phyloP scores from a whole-genome alignment of 1,284 basidiomycete genomes.

The Tranzscheliella williamsii region DNA sequence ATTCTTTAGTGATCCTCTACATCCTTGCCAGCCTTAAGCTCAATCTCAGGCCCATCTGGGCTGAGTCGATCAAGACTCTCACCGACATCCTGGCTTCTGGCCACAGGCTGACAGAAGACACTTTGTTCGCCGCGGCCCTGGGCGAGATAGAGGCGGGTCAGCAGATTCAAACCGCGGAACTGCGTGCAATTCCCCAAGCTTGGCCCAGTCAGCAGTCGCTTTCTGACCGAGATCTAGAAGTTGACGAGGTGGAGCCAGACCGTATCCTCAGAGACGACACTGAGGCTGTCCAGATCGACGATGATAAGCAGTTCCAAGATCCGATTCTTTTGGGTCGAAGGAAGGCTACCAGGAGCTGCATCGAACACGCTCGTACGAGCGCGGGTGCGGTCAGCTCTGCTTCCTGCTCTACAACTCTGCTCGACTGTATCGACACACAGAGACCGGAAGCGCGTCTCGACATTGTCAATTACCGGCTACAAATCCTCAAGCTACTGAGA shows the following conservation, averaged over 20 bases:
- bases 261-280: conserved; percentile 23
- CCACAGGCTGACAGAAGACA: conserved; percentile 6
- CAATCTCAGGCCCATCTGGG: conserved; percentile 58
- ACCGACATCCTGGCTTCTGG: conserved; percentile 39
- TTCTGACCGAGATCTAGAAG: not conserved
- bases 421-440: conserved; percentile 25
- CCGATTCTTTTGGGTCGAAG: conserved; percentile 29
- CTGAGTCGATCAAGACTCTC: conserved; percentile 46
- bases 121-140: conserved; percentile 15
- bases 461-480: conserved; percentile 49
- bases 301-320: conserved; percentile 51
- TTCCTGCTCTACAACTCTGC: conserved; percentile 19
- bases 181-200: conserved; percentile 8
- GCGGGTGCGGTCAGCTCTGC: conserved; percentile 1
- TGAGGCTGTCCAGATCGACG: conserved; percentile 27
- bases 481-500: conserved; percentile 46
- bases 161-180: conserved; percentile 11
- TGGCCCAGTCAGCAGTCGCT: conserved; percentile 3
- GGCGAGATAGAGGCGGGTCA: conserved; percentile 28
- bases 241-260: conserved; percentile 28
- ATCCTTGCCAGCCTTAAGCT: conserved; percentile 54
- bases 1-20: conserved; percentile 38
- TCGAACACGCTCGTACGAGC: conserved; percentile 29
- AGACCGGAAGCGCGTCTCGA: conserved; percentile 43
- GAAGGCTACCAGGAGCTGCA: conserved; percentile 30